Evolutionary conservation across 192 early-diverging fungal species (phyloP).

Genomic region (Coemansia sp.): DNA sequence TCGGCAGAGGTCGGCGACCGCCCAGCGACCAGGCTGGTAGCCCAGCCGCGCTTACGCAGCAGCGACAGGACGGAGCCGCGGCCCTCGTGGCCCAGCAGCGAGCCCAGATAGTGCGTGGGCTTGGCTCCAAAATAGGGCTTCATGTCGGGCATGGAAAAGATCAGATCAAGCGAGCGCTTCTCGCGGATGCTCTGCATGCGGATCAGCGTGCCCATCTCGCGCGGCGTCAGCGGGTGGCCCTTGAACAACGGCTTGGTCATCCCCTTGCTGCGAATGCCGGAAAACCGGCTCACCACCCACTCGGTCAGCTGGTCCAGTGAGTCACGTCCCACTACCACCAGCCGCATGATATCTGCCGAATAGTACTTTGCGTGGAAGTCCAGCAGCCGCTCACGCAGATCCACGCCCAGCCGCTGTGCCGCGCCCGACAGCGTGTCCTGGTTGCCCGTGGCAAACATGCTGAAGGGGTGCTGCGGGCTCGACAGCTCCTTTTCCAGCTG

Average conservation of each 20-base stretch:
- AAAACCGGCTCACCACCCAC: constrained; percentile 81
- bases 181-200: constrained; percentile 79
- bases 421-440: constrained; percentile 69
- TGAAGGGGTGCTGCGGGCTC: constrained; percentile 75
- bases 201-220: constrained; percentile 71
- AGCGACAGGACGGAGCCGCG: constrained; percentile 80
- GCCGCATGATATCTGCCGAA: constrained; percentile 93
- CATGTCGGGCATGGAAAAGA: constrained; percentile 84
- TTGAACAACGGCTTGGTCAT: constrained; percentile 66
- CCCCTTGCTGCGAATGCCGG: constrained; percentile 72
- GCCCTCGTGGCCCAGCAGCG: constrained; percentile 91
- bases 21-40: constrained; percentile 69
- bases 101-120: constrained; percentile 76
- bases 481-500: constrained; percentile 83
- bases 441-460: constrained; percentile 91
- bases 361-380: constrained; percentile 90
- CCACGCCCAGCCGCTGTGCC: constrained; percentile 65
- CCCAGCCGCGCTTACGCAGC: constrained; percentile 91
- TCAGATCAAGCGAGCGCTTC: constrained; percentile 71
- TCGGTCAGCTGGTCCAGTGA: constrained; percentile 79
- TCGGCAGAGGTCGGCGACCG: constrained; percentile 62
- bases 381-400: constrained; percentile 79
- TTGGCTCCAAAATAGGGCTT: constrained; percentile 56
- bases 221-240: constrained; percentile 70
- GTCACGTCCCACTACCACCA: constrained; percentile 85